Evolutionary conservation across 106 monocot species (phyloP).

Genomic region (Dioscorea dumetorum): DNA sequence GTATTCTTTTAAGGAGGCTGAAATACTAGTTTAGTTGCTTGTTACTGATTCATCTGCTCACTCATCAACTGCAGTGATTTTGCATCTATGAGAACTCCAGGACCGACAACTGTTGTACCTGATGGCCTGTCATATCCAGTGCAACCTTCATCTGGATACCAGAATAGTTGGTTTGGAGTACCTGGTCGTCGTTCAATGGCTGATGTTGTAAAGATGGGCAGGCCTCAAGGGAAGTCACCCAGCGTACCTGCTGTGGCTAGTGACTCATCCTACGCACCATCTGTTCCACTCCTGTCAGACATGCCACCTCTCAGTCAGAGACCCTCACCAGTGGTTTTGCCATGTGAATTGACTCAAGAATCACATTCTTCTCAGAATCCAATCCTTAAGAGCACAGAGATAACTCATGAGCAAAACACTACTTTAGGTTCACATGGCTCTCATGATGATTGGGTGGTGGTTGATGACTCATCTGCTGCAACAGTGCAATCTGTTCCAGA

Average conservation of each 20-base stretch:
- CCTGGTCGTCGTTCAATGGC: constrained; percentile 87
- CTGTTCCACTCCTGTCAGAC: constrained; percentile 22
- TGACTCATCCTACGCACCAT: constrained; percentile 23
- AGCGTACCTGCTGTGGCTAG: constrained; percentile 9
- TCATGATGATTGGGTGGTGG: constrained; percentile 41
- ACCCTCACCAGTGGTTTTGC: constrained; percentile 12
- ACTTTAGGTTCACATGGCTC: constrained; percentile 19
- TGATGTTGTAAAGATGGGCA: constrained; percentile 95
- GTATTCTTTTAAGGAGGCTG: no score
- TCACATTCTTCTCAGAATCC: constrained; percentile 24
- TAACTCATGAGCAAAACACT: constrained; percentile 17
- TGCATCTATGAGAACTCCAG: constrained; percentile 16
- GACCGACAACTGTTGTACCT: constrained; percentile 10
- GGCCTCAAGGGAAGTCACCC: constrained; percentile 49
- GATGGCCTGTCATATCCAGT: constrained; percentile 29
- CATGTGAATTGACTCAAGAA: constrained; percentile 22
- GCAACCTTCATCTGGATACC: constrained; percentile 43
- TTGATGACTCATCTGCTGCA: constrained; percentile 23
- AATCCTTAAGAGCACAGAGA: constrained; percentile 21
- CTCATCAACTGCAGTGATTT: constrained; percentile 20
- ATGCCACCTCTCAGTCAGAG: constrained; percentile 11
- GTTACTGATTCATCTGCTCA: no score
- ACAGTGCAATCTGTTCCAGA: constrained; percentile 13
- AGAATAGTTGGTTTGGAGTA: constrained; percentile 46
- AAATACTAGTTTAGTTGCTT: no score